Evolutionary conservation across 1,284 basidiomycete species (phyloP), one percentile per base, ranked within the genome.

Genomic region (Naganishia cerealis): DNA sequence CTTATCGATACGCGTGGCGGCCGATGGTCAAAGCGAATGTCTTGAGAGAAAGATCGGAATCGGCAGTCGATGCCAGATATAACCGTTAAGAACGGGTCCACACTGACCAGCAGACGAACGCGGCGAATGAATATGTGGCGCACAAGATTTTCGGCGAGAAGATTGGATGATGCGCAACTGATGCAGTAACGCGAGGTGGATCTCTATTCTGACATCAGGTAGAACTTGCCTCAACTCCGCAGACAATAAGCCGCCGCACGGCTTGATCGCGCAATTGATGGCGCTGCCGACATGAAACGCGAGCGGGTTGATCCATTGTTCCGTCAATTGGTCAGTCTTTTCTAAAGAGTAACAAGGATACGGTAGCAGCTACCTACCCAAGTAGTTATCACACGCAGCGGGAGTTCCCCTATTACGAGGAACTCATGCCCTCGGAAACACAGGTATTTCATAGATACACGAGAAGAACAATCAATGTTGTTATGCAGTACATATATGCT

Each of bases 371-470:
- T n/a, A 24, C 46, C n/a, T 50, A 50, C 46, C 46, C 5, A 24
- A 50, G 1, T 46, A 8, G 24, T 9, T 50, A 3, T 46, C n/a
- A 2, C 16, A 18, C 7, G 43, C 43, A 46, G 7, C 2, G 43
- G 7, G n/a, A 8, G 15, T 50, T 24, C 46, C 21, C 21, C 8
- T 5, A n/a, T n/a, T 50, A n/a, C 46, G 13, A 8, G 46, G 46
- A 21, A 50, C 2, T n/a, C 46, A 9, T 24, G 46, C 46, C 46
- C 46, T n/a, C 21, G 24, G 21, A 50, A n/a, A 50, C 24, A 50
- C n/a, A 50, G 46, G 24, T 50, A 24, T 50, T 33, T 50, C 46
- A 50, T 50, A 50, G 46, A 50, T 50, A 50, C 46, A 50, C 10
- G 46, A 50, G 1, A 24, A 9, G n/a, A n/a, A 50, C n/a, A 15